A percentile compares a stretch with the other conserved stretches of the same genome.
Conservation (phyloP, 2,329 filamentous ascomycete genomes). For the Botrytis sinoallii region DNA sequence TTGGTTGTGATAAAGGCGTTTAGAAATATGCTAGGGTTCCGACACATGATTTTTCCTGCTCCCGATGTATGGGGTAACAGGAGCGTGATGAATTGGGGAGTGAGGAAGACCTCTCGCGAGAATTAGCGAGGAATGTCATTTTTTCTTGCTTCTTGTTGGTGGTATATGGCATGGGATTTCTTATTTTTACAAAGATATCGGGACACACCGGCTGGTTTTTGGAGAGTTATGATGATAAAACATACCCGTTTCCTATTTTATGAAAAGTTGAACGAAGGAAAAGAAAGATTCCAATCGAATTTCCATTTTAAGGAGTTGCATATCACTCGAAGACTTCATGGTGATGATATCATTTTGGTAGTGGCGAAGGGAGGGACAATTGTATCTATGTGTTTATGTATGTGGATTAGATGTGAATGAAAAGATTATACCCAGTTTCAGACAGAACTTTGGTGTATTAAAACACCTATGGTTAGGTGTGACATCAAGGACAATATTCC, state of each 20-base stretch:
- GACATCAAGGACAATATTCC: too few species aligned
- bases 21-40: conserved; percentile 22
- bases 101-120: not conserved
- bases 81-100: not conserved
- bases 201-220: not conserved
- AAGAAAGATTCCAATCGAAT: not conserved
- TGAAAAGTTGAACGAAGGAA: not conserved
- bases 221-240: conserved; percentile 13
- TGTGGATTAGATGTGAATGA: conserved; percentile 1
- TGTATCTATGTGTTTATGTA: conserved; percentile 4
- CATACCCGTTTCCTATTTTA: conserved; percentile 11
- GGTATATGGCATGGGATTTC: conserved; percentile 10
- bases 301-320: conserved; percentile 7
- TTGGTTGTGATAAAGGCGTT: conserved; percentile 39
- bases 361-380: not conserved
- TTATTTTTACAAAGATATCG: conserved; percentile 11
- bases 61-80: not conserved
- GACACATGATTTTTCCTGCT: not conserved
- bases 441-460: not conserved
- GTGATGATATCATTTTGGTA: not conserved
- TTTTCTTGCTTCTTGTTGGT: conserved; percentile 8
- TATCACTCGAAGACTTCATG: conserved; percentile 3
- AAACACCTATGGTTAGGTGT: not conserved
- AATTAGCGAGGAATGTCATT: not conserved
- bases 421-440: not conserved